These are phyloP conservation scores for Ustilago esculenta DNA, from an alignment of 1,284 basidiomycete species.

Conservation along the genomic window DNA sequence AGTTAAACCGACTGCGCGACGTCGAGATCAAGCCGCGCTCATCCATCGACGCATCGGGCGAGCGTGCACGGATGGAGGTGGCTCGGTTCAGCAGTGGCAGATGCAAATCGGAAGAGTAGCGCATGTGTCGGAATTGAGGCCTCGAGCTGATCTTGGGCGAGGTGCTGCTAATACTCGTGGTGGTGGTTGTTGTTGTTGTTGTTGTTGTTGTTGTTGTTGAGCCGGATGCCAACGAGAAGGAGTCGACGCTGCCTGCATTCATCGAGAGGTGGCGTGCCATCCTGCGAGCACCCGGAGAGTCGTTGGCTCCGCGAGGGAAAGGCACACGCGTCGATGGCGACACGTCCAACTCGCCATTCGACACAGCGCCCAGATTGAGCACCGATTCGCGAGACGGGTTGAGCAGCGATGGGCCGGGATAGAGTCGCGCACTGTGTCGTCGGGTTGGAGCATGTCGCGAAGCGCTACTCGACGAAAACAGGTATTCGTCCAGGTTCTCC, in stretches of 20 bases:
- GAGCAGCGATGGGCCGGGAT: constrained; percentile 49
- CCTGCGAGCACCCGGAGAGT: constrained; percentile 47
- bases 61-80: constrained; percentile 17
- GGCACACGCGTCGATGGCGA: constrained; percentile 42
- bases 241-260: constrained; percentile 32
- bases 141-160: constrained; percentile 37
- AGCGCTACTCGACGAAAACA: constrained; percentile 34
- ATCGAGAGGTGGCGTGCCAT: constrained; percentile 51
- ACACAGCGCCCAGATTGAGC: constrained; percentile 15
- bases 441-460: constrained; percentile 46
- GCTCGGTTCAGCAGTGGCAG: constrained; percentile 26
- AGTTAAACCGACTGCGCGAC: constrained; percentile 50
- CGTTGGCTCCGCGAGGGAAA: constrained; percentile 48
- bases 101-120: constrained; percentile 60
- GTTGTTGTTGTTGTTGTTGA: too few species aligned
- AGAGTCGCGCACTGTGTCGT: constrained; percentile 55
- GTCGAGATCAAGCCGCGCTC: constrained; percentile 39
- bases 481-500: constrained; percentile 48
- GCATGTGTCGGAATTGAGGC: constrained; percentile 49
- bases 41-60: constrained; percentile 31
- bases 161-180: constrained; percentile 17
- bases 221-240: constrained; percentile 23
- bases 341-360: constrained; percentile 17
- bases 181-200: too few species aligned
- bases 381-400: constrained; percentile 54